Evolutionary conservation across 2,329 filamentous ascomycete genomes (phyloP).

Genomic region (Trichoderma koningiopsis): DNA sequence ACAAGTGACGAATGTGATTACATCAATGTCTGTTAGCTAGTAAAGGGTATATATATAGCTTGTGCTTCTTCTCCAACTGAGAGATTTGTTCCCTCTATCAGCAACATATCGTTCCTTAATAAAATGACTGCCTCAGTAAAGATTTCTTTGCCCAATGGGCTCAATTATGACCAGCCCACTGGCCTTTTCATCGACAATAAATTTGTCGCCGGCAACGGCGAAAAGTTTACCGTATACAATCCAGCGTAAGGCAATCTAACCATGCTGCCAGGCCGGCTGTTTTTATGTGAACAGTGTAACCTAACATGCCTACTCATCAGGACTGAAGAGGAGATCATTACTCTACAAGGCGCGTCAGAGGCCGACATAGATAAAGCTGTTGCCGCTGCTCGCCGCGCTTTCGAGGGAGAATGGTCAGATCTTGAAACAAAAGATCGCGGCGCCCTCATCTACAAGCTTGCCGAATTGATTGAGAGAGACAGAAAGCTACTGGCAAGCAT

Average conservation of each 20-base stretch:
- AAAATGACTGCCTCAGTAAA: conserved; percentile 14
- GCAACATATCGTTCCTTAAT: neutral
- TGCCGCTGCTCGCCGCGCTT: conserved; percentile 75
- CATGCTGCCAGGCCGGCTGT: neutral
- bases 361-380: conserved; percentile 73
- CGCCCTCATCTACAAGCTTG: conserved; percentile 68
- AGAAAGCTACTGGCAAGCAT: conserved; percentile 69
- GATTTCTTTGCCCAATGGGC: conserved; percentile 29
- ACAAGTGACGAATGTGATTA: conserved; percentile 9
- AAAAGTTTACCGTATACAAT: conserved; percentile 21
- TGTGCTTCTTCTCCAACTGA: neutral
- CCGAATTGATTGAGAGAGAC: conserved; percentile 74
- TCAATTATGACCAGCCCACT: conserved; percentile 18
- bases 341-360: conserved; percentile 18
- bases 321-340: neutral
- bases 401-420: conserved; percentile 67
- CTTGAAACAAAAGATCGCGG: conserved; percentile 69
- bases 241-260: conserved; percentile 1
- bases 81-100: neutral
- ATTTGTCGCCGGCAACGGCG: conserved; percentile 19
- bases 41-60: neutral
- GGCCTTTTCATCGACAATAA: conserved; percentile 22
- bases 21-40: conserved; percentile 7
- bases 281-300: neutral
- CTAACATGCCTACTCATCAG: neutral